Conservation (phyloP, 768 basidiomycete species). For the Neoboletus subvelutipes region DNA sequence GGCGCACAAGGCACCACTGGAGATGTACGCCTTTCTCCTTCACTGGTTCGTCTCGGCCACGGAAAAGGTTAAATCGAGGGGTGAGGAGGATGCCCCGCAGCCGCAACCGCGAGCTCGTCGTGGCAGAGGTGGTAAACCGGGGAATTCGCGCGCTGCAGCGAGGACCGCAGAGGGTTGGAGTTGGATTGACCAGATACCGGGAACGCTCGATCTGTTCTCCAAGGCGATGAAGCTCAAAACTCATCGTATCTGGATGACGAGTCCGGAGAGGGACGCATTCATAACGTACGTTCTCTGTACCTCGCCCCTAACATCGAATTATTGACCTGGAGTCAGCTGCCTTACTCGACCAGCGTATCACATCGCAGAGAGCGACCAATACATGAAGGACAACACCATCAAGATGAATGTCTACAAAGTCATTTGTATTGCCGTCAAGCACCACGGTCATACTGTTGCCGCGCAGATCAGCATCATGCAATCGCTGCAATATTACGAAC, state of each 20-base stretch:
- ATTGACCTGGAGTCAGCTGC: conserved; percentile 51
- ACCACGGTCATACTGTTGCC: conserved; percentile 78
- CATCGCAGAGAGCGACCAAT: conserved; percentile 79
- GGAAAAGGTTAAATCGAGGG: conserved; percentile 67
- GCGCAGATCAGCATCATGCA: conserved; percentile 92
- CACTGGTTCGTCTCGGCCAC: conserved; percentile 85
- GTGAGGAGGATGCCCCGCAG: conserved; percentile 45
- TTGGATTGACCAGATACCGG: conserved; percentile 77
- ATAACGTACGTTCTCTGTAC: conserved; percentile 48
- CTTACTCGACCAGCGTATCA: conserved; percentile 87
- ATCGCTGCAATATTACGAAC: conserved; percentile 89
- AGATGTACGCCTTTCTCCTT: conserved; percentile 91
- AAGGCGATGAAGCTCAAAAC: conserved; percentile 65
- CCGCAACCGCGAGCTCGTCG: conserved; percentile 50
- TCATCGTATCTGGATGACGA: conserved; percentile 90
- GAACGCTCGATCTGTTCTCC: conserved; percentile 65
- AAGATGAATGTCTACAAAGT: conserved; percentile 79
- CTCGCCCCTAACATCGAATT: not conserved
- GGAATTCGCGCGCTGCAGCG: conserved; percentile 37
- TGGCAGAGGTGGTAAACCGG: conserved; percentile 61
- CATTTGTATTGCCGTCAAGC: conserved; percentile 89
- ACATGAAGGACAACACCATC: conserved; percentile 80
- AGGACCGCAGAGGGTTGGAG: conserved; percentile 57
- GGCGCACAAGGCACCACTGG: conserved; percentile 71
- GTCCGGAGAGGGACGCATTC: conserved; percentile 82